Evolutionary conservation across 805 yeast species (phyloP), one percentile per base, ranked within the genome.

Genomic region (Grigorovia humatica): DNA sequence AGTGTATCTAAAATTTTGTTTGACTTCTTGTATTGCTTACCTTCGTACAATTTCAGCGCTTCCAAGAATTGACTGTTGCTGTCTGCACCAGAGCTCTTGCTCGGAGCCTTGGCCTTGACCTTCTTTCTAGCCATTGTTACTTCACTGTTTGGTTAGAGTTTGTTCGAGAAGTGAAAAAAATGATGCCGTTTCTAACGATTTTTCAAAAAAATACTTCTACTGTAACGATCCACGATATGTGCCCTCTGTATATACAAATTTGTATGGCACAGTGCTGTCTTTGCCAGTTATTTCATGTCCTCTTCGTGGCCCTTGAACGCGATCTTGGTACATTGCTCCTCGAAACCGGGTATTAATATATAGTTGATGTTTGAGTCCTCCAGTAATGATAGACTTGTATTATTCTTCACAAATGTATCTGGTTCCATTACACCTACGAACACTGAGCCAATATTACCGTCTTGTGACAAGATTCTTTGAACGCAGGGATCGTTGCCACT

Each of bases 401-500:
- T 77, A 52, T 72, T 85, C 76, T 80, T 75, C n/a, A 91, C 86
- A 71, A 93, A 91, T 1, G 85, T 86, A 40, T 81, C 83, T 0
- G 99, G 99, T 68, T 91, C 99, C 55, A 82, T 63, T 1, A 89
- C 93, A 0, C 98, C 99, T 6, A 91, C 96, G 69, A 85, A 88
- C 29, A 90, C 90, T 0, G 93, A 80, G 19, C 73, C 74, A 54
- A 91, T 82, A 9, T 62, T 58, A 1, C 70, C 73, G 1, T 61
- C 57, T 0, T 80, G 67, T 4, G 70, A 73, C 49, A 90, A 61
- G 6, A 91, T 81, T 38, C 98, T 75, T 55, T 89, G 90, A 2
- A 81, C 81, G 67, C 99, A 91, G 0, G 98, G 96, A 49, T 74
- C 61, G 58, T 90, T 90, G 0, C 98, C 98, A 63, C 96, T 88